Conservation (phyloP, 1,284 basidiomycete genomes). For the Prillingera fragicola region DNA sequence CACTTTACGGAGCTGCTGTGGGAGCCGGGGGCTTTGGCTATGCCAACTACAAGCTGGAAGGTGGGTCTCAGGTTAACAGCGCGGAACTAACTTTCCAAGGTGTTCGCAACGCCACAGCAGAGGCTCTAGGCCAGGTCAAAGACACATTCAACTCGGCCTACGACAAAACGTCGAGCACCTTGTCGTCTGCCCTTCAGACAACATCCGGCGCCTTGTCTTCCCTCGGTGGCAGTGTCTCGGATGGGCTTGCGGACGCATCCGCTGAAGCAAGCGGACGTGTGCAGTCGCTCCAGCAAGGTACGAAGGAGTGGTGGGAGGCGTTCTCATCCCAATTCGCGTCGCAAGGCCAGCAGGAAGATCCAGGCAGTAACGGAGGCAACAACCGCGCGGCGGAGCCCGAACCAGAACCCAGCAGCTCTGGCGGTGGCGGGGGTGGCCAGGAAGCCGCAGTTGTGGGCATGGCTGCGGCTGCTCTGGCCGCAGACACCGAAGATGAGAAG, state of each 20-base stretch:
- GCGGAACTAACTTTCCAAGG: constrained; percentile 22
- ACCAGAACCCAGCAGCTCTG: constrained; percentile 23
- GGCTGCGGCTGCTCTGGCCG: constrained; percentile 10
- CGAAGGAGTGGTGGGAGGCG: constrained; percentile 40
- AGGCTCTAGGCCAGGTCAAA: constrained; percentile 32
- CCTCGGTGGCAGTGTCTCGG: constrained; percentile 13
- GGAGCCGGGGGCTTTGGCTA: constrained; percentile 86
- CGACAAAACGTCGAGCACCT: constrained; percentile 27
- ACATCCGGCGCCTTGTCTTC: constrained; percentile 18
- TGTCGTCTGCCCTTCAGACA: constrained; percentile 26
- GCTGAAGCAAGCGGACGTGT: constrained; percentile 24
- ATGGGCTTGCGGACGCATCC: constrained; percentile 16
- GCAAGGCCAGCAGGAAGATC: background rate
- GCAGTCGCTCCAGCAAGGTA: constrained; percentile 30
- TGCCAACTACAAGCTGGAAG: constrained; percentile 89
- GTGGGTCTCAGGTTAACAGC: constrained; percentile 57
- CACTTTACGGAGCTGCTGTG: constrained; percentile 74
- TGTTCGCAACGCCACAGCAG: constrained; percentile 41
- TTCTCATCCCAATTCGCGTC: constrained; percentile 28
- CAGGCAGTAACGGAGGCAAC: background rate
- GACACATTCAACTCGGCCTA: constrained; percentile 38
- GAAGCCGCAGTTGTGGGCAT: constrained; percentile 16
- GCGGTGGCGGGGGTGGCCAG: constrained; percentile 11
- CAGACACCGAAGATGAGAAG: constrained; percentile 7
- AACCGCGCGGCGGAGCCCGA: constrained; percentile 22